Conservation (phyloP, 2,329 filamentous ascomycete genomes). For the Fusarium verrucosum region DNA sequence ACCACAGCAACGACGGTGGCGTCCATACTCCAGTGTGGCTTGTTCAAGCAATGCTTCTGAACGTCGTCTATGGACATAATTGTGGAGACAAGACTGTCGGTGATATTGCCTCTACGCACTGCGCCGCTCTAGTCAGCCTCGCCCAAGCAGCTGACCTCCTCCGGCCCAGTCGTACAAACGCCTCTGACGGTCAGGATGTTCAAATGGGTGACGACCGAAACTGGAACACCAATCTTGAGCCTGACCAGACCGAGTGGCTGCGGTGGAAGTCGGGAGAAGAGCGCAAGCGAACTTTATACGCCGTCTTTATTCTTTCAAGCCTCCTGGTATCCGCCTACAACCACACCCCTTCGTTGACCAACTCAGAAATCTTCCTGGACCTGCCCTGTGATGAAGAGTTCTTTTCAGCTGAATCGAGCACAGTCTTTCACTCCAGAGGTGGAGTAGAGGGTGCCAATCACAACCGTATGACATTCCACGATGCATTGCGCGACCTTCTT, state of each 20-base stretch:
- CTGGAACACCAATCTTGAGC: conserved; percentile 58
- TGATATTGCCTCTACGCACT: conserved; percentile 92
- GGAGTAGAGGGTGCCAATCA: conserved; percentile 74
- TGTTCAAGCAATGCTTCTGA: conserved; percentile 95
- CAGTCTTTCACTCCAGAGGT: conserved; percentile 81
- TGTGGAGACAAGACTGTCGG: conserved; percentile 90
- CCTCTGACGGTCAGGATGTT: conserved; percentile 61
- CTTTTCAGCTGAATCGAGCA: conserved; percentile 83
- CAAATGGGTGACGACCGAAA: conserved; percentile 64
- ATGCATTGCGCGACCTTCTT: conserved; percentile 81
- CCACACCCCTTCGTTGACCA: conserved; percentile 87
- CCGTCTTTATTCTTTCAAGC: conserved; percentile 91
- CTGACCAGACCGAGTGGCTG: conserved; percentile 73
- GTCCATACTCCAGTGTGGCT: conserved; percentile 90
- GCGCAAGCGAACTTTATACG: conserved; percentile 90
- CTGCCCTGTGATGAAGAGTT: conserved; percentile 93
- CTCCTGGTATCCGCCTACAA: conserved; percentile 93
- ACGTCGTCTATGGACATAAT: conserved; percentile 94
- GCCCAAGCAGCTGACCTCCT: conserved; percentile 85
- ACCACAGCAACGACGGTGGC: conserved; percentile 65
- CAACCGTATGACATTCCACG: conserved; percentile 80
- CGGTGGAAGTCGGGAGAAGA: conserved; percentile 90
- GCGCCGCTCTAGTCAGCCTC: conserved; percentile 87
- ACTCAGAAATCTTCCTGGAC: conserved; percentile 90
- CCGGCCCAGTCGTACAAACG: conserved; percentile 56